Conservation (phyloP, 805 yeast species). For the Yarrowia divulgata region DNA sequence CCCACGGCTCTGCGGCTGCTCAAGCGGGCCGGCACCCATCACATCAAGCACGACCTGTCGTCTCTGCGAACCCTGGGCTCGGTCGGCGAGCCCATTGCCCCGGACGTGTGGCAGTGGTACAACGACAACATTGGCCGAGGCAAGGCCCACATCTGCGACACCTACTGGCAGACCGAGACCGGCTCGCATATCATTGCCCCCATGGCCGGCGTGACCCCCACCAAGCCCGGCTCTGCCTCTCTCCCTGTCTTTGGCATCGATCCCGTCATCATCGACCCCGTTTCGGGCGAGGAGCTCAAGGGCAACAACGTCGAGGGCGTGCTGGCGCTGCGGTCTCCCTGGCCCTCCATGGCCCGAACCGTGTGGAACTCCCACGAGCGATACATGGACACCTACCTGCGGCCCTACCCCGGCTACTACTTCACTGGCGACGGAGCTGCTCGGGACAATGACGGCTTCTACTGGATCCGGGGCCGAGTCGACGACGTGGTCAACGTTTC, state of each 20-base stretch:
- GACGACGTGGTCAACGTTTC: slow-evolving; percentile 98
- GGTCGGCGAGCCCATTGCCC: slow-evolving; percentile 98
- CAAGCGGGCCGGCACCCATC: slow-evolving; percentile 86
- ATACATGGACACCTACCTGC: slow-evolving; percentile 88
- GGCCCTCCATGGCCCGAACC: slow-evolving; percentile 99
- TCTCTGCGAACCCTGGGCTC: slow-evolving; percentile 94
- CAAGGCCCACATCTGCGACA: slow-evolving; percentile 82
- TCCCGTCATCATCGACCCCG: slow-evolving; percentile 92
- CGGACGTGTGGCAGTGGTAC: slow-evolving; percentile 99
- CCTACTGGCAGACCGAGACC: slow-evolving; percentile 99
- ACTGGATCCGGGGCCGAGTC: slow-evolving; percentile 98
- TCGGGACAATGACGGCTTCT: slow-evolving; percentile 93
- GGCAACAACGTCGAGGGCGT: slow-evolving; percentile 97
- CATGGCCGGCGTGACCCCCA: slow-evolving; percentile 90
- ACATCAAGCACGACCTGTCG: slow-evolving; percentile 80
- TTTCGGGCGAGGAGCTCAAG: slow-evolving; percentile 79
- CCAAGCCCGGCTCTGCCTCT: slow-evolving; percentile 97
- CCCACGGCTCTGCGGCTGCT: slow-evolving; percentile 96
- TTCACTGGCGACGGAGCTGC: slow-evolving; percentile 99
- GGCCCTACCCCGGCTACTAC: slow-evolving; percentile 91
- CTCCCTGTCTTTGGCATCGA: slow-evolving; percentile 95
- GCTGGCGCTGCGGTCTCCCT: slow-evolving; percentile 82
- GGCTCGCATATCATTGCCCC: slow-evolving; percentile 96
- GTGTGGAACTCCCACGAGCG: slow-evolving; percentile 88
- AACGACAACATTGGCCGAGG: slow-evolving; percentile 88